Conservation (phyloP, 2,329 filamentous ascomycete species). For the Orbilia javanica region DNA sequence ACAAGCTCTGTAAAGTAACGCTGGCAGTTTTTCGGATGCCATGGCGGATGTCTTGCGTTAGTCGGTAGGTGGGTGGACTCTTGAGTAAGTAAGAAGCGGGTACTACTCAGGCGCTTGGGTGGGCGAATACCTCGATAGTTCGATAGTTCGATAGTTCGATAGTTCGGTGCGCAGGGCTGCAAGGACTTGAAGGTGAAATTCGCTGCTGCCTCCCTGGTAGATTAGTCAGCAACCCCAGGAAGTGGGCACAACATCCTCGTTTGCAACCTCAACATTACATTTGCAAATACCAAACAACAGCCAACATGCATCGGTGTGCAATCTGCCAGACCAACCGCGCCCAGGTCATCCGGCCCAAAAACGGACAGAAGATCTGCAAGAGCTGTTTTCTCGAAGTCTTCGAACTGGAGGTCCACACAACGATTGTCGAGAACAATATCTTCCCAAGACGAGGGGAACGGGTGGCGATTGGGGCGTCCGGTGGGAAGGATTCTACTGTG, state of each 20-base stretch:
- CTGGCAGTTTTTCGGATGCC: background rate
- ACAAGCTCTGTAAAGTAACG: slow-evolving; percentile 29
- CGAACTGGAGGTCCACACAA: slow-evolving; percentile 93
- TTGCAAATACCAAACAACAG: background rate
- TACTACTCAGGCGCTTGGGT: no score
- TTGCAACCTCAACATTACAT: no score
- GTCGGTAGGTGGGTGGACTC: no score
- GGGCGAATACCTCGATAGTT: no score
- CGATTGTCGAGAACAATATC: slow-evolving; percentile 82
- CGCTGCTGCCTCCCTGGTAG: no score
- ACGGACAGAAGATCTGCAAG: slow-evolving; percentile 92
- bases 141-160: no score
- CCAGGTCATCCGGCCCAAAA: slow-evolving; percentile 92
- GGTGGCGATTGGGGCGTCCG: slow-evolving; percentile 94
- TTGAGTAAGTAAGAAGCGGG: no score
- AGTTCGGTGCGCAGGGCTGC: no score
- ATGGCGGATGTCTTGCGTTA: no score
- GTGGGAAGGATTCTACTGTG: slow-evolving; percentile 97
- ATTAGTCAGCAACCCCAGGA: background rate
- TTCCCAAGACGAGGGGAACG: slow-evolving; percentile 82
- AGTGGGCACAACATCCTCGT: no score
- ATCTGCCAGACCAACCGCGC: slow-evolving; percentile 82
- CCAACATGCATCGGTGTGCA: slow-evolving; percentile 71
- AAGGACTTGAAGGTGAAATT: no score
- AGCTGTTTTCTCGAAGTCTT: slow-evolving; percentile 88